Base-by-base conservation (phyloP, 2,329 filamentous ascomycete species). In the Pyricularia sp. region DNA sequence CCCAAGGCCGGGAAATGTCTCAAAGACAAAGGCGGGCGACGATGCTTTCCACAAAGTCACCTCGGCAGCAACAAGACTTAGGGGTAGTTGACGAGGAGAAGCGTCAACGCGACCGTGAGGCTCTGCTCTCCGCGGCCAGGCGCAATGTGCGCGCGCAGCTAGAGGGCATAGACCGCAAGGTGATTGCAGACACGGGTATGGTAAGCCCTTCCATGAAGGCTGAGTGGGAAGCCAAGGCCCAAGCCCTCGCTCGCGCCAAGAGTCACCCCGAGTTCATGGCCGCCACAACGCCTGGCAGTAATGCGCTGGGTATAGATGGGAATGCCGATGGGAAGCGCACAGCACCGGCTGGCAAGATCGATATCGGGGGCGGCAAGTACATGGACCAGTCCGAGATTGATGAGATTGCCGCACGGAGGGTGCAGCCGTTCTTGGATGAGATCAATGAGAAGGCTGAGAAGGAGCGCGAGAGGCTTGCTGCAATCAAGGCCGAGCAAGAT, bases 371-470 rank as follows among this genome's bases (percentile, higher is more conserved):
- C 64, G 92, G 93, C 9, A 92, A 87, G 74, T 93, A 89, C 74
- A 89, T 97, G 82, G 87, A 93, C 55, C 88, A 90, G 73, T 83
- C 87, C 5, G 91, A 93, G 65, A 88, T 97, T 20, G 88, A 97
- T 71, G 88, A 87, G 6, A 91, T 97, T 72, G 94, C 94, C 2
- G 85, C 88, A 14, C 87, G 85, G 64, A 88, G 90, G 72, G 86
- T 97, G 20, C 92, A 94, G 76, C 94, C 94, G 4, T 88, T 95
- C 0, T 78, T 97, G 6, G 90, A 97, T 72, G 92, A 96, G 72
- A 95, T 97, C 71, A 89, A 90, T 68, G 89, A 92, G 67, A 92
- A 89, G 66, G 92, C 92, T 0, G 90, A 93, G 75, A 84, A 84
- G 71, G 89, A 93, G 76, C 84, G 87, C 58, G 91, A 90, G 66